Conservation (phyloP, 2,329 filamentous ascomycete species). For the Scedosporium aurantiacum region DNA sequence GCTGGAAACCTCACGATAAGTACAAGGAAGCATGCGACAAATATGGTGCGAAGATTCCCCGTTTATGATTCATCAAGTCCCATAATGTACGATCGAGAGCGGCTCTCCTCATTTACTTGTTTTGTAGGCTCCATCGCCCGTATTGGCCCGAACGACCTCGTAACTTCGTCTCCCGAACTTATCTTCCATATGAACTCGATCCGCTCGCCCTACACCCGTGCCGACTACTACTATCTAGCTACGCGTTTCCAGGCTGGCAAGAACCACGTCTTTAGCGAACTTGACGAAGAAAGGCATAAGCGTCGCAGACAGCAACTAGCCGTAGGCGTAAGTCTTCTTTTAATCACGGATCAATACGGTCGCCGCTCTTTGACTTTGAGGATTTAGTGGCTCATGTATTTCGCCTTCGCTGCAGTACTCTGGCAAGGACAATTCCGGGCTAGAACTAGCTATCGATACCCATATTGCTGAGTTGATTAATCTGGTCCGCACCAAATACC, state of each 20-base stretch:
- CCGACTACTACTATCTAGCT: slow-evolving; percentile 33
- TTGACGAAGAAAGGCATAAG: slow-evolving; percentile 33
- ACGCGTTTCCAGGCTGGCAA: slow-evolving; percentile 40
- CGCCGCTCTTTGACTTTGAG: background rate
- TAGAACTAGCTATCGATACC: slow-evolving; percentile 37
- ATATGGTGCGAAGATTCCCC: slow-evolving; percentile 17
- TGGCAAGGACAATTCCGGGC: slow-evolving; percentile 36
- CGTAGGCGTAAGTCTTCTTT: slow-evolving; percentile 27
- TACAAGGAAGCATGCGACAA: slow-evolving; percentile 24
- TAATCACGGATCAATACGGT: slow-evolving; percentile 6
- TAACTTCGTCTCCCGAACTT: slow-evolving; percentile 27
- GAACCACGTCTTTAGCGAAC: slow-evolving; percentile 40
- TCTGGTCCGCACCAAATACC: slow-evolving; percentile 29
- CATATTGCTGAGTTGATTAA: slow-evolving; percentile 32
- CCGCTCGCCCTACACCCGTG: slow-evolving; percentile 24
- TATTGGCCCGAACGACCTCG: slow-evolving; percentile 29
- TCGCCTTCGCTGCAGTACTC: slow-evolving; percentile 23
- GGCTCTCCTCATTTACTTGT: background rate
- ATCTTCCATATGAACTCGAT: slow-evolving; percentile 25
- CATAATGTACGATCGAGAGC: slow-evolving; percentile 5
- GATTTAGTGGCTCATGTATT: background rate
- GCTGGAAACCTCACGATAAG: slow-evolving; percentile 22
- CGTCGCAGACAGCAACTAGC: slow-evolving; percentile 35
- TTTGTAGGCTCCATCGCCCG: slow-evolving; percentile 24
- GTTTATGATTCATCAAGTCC: slow-evolving; percentile 10